A percentile compares a stretch with the other conserved stretches of the same genome.
phyloP scores from a whole-genome alignment of 2,329 filamentous ascomycete genomes.

The Colletotrichum chrysophilum region DNA sequence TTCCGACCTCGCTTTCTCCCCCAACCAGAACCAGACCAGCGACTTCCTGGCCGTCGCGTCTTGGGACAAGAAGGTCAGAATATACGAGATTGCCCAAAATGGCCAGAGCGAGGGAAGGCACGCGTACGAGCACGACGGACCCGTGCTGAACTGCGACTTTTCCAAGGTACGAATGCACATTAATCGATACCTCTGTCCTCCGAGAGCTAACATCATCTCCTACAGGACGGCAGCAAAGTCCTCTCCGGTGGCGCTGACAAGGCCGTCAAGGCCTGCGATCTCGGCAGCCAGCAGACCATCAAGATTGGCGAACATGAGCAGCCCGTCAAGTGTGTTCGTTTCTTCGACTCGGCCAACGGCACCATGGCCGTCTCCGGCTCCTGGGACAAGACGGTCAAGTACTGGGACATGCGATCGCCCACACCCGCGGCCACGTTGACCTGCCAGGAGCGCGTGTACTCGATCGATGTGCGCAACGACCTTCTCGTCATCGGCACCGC shows the following conservation, averaged over 20 bases:
- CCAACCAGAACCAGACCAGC: slow-evolving; percentile 56
- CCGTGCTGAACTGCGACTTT: slow-evolving; percentile 86
- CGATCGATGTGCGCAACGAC: slow-evolving; percentile 88
- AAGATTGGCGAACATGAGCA: slow-evolving; percentile 87
- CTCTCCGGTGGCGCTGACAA: slow-evolving; percentile 91
- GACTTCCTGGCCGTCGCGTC: slow-evolving; percentile 90
- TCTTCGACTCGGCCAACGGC: slow-evolving; percentile 74
- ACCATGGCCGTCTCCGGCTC: slow-evolving; percentile 91
- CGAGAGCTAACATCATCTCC: slow-evolving; percentile 11
- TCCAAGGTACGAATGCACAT: slow-evolving; percentile 70
- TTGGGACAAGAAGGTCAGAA: slow-evolving; percentile 98
- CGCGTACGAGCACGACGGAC: slow-evolving; percentile 83
- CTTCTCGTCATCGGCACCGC: slow-evolving; percentile 92
- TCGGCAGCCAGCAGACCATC: slow-evolving; percentile 68
- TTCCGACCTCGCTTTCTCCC: slow-evolving; percentile 84
- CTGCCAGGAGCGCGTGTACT: slow-evolving; percentile 83
- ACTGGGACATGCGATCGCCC: slow-evolving; percentile 79
- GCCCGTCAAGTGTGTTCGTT: slow-evolving; percentile 78
- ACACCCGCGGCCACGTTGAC: slow-evolving; percentile 69
- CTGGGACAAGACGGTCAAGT: slow-evolving; percentile 90
- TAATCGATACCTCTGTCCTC: neutral
- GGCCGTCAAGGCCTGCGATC: slow-evolving; percentile 85
- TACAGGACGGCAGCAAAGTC: slow-evolving; percentile 87
- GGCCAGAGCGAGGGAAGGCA: slow-evolving; percentile 86
- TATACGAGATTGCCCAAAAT: slow-evolving; percentile 85